Percentiles rank a stretch among this genome's conserved stretches.
phyloP scores from a whole-genome alignment of 1,284 basidiomycete species.

The Polyporus tsugae region DNA sequence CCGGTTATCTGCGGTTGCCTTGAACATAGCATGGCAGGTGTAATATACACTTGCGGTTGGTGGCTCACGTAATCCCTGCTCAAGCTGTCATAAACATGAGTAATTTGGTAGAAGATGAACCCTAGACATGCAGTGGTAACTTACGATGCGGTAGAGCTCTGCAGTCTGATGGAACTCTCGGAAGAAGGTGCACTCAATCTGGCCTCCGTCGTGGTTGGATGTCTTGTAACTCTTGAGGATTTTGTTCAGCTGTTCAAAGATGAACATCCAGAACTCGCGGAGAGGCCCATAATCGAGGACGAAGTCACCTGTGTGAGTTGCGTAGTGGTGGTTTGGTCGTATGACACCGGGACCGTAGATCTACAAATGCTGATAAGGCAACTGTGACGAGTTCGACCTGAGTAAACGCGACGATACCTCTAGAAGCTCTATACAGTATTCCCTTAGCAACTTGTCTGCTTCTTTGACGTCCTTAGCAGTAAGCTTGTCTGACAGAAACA shows the following conservation, averaged over 20 bases:
- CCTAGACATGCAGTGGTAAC: too few relatives aligned
- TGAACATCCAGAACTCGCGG: slow-evolving; percentile 47
- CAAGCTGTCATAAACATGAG: too few relatives aligned
- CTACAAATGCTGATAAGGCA: slow-evolving; percentile 22
- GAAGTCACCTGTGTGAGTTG: slow-evolving; percentile 37
- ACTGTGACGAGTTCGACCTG: too few relatives aligned
- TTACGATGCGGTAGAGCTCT: too few relatives aligned
- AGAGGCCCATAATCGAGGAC: slow-evolving; percentile 44
- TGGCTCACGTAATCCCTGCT: too few relatives aligned
- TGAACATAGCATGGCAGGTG: too few relatives aligned
- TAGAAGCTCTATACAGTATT: slow-evolving; percentile 36
- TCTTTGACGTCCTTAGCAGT: slow-evolving; percentile 24
- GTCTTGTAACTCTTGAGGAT: slow-evolving; percentile 46
- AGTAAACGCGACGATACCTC: slow-evolving; percentile 13
- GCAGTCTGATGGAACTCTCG: slow-evolving; percentile 41
- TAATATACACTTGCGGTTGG: too few relatives aligned
- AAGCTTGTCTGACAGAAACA: slow-evolving; percentile 26
- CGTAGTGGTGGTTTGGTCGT: slow-evolving; percentile 45
- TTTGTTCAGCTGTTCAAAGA: slow-evolving; percentile 48
- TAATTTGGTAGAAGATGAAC: too few relatives aligned
- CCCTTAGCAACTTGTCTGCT: slow-evolving; percentile 33
- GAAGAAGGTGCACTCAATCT: slow-evolving; percentile 46
- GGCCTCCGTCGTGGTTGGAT: slow-evolving; percentile 42
- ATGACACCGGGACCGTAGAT: slow-evolving; percentile 39
- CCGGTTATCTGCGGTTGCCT: too few relatives aligned